These are phyloP conservation scores for Penicillium sp. DNA, from an alignment of 2,329 filamentous ascomycete genomes.

Conservation along the genomic window DNA sequence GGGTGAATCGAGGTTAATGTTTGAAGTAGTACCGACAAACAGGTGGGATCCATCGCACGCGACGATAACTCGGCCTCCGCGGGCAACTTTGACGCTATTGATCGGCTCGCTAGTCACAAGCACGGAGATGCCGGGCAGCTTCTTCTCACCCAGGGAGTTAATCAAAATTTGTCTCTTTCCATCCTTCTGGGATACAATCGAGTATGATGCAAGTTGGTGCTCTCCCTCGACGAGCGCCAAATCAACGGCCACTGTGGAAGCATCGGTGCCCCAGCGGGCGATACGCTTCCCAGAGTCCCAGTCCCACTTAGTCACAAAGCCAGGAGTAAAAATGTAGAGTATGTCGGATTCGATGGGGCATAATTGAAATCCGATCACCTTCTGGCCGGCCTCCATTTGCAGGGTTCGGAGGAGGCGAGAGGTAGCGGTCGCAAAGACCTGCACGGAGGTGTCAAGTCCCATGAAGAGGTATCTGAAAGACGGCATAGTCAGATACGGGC, in stretches of 20 bases:
- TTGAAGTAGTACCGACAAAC: constrained; percentile 61
- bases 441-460: constrained; percentile 72
- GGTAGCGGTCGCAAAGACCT: constrained; percentile 78
- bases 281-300: constrained; percentile 56
- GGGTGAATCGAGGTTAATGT: constrained; percentile 36
- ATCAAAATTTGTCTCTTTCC: constrained; percentile 44
- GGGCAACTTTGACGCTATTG: constrained; percentile 35
- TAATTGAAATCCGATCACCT: constrained; percentile 56
- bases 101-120: constrained; percentile 38
- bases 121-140: constrained; percentile 28
- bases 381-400: constrained; percentile 53
- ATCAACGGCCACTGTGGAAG: constrained; percentile 40
- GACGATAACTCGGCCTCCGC: constrained; percentile 41
- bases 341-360: constrained; percentile 56
- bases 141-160: constrained; percentile 27
- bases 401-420: constrained; percentile 80
- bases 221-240: constrained; percentile 31
- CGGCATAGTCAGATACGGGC: neutral
- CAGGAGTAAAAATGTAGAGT: constrained; percentile 59
- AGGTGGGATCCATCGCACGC: constrained; percentile 52
- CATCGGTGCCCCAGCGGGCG: constrained; percentile 48
- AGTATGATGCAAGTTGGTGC: constrained; percentile 42
- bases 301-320: constrained; percentile 61
- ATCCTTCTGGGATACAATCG: constrained; percentile 40
- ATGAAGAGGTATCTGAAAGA: constrained; percentile 69